Evolutionary conservation across 495 filamentous ascomycete species (phyloP).

Genomic region (Neurospora terricola): DNA sequence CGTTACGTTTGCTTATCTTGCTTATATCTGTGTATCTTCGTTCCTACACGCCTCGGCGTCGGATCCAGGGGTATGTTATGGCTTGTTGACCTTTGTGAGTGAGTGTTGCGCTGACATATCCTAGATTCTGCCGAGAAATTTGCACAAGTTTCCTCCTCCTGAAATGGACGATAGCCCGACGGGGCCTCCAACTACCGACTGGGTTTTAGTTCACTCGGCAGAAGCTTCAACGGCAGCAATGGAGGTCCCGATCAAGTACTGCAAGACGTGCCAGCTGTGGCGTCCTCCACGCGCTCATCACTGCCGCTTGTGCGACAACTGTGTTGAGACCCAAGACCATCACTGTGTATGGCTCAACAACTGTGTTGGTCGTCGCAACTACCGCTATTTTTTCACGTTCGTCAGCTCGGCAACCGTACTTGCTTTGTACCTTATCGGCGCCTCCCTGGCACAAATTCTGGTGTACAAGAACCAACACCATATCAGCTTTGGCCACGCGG

Average conservation of each 20-base stretch:
- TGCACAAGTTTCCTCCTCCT: conserved; percentile 46
- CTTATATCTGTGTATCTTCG: conserved; percentile 81
- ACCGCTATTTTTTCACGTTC: conserved; percentile 94
- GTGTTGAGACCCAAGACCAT: conserved; percentile 94
- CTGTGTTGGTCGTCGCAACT: conserved; percentile 93
- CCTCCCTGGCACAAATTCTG: conserved; percentile 69
- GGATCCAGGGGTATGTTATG: conserved; percentile 73
- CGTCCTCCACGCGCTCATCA: conserved; percentile 91
- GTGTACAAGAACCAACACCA: conserved; percentile 52
- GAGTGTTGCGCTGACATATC: conserved; percentile 8
- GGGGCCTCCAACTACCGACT: conserved; percentile 78
- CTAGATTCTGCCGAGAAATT: conserved; percentile 76
- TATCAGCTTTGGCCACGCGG: conserved; percentile 55
- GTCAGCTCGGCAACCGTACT: conserved; percentile 67
- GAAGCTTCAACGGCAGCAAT: conserved; percentile 67
- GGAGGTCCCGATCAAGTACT: conserved; percentile 97
- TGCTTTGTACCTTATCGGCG: conserved; percentile 61
- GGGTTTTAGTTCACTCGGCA: conserved; percentile 77
- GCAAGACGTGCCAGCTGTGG: conserved; percentile 94
- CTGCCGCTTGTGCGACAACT: conserved; percentile 93
- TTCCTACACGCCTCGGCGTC: conserved; percentile 85
- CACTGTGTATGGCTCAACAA: conserved; percentile 99
- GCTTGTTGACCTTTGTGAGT: background rate
- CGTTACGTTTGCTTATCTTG: conserved; percentile 81
- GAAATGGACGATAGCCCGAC: conserved; percentile 66